Evolutionary conservation across 139 green algal genomes (phyloP).

Genomic region (Trebouxia sp.): DNA sequence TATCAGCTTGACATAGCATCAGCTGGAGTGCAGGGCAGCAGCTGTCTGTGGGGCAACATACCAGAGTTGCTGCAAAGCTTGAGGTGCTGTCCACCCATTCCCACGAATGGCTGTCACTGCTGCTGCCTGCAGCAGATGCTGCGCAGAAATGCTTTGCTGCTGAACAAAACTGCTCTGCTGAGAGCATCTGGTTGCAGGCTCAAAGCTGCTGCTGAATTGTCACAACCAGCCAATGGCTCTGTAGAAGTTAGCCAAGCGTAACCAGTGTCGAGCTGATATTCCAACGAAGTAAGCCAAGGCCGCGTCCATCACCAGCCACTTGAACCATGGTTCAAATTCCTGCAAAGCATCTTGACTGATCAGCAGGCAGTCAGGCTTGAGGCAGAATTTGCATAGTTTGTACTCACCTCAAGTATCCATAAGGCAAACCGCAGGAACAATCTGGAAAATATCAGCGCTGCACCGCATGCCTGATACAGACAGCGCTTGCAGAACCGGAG

Average conservation of each 20-base stretch:
- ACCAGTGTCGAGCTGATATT: background rate
- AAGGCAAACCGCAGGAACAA: background rate
- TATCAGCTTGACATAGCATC: background rate
- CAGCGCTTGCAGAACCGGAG: background rate
- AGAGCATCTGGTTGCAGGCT: slow-evolving; percentile 11
- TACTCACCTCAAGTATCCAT: background rate
- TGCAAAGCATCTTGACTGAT: slow-evolving; percentile 8
- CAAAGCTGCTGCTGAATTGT: background rate
- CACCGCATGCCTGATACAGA: background rate
- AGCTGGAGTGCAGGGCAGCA: background rate
- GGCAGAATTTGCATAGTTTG: too few species aligned
- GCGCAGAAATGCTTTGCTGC: background rate
- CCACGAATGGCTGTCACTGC: background rate
- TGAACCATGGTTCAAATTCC: slow-evolving; percentile 42
- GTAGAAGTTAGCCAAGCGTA: slow-evolving; percentile 1
- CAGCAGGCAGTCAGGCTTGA: background rate
- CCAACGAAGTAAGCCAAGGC: slow-evolving; percentile 5
- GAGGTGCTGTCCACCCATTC: background rate
- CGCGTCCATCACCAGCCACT: slow-evolving; percentile 37
- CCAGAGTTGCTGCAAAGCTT: slow-evolving; percentile 14
- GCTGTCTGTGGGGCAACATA: slow-evolving; percentile 1
- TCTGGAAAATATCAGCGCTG: background rate
- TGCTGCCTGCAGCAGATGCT: background rate
- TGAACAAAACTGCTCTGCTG: slow-evolving; percentile 4
- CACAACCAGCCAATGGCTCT: slow-evolving; percentile 33